Percentiles rank a stretch among this genome's conserved stretches.
These are phyloP conservation scores for Pyricularia sp. DNA, from an alignment of 2,329 filamentous ascomycete species.

Conservation along the genomic window DNA sequence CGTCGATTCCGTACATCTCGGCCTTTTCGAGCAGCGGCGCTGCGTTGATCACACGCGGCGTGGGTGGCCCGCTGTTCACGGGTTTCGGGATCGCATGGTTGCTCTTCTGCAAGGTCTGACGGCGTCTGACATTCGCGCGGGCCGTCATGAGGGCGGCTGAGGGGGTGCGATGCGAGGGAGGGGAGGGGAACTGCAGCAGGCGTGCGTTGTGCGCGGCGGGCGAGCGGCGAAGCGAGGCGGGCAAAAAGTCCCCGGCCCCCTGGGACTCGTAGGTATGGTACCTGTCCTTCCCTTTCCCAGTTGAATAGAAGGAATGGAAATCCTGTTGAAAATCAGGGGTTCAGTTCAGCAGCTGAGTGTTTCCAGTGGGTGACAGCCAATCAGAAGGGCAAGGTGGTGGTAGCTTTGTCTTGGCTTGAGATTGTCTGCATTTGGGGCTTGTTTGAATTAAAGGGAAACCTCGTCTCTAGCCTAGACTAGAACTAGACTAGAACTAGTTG, in stretches of 20 bases:
- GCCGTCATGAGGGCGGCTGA: conserved; percentile 28
- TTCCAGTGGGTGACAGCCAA: not conserved
- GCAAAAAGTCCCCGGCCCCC: not conserved
- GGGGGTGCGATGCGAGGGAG: not conserved
- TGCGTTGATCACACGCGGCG: conserved; percentile 44
- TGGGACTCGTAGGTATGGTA: not conserved
- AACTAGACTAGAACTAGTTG: too few species aligned
- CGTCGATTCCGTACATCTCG: conserved; percentile 44
- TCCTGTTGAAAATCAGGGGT: not conserved
- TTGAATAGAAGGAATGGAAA: not conserved
- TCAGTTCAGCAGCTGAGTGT: not conserved
- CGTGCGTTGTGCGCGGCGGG: not conserved
- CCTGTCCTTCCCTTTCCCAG: not conserved
- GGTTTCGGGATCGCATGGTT: conserved; percentile 19
- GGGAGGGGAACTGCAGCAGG: not conserved
- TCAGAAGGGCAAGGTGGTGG: not conserved
- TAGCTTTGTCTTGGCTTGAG: not conserved
- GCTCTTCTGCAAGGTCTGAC: conserved; percentile 28
- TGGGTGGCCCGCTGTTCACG: conserved; percentile 17
- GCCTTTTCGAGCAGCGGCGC: conserved; percentile 44
- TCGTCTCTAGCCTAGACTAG: not conserved
- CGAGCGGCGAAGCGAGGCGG: conserved; percentile 1
- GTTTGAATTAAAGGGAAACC: not conserved
- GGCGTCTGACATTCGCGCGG: conserved; percentile 30
- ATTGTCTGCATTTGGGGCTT: not conserved